Conservation (phyloP, 352 stramenopile species). For the Phytophthora sp. region DNA sequence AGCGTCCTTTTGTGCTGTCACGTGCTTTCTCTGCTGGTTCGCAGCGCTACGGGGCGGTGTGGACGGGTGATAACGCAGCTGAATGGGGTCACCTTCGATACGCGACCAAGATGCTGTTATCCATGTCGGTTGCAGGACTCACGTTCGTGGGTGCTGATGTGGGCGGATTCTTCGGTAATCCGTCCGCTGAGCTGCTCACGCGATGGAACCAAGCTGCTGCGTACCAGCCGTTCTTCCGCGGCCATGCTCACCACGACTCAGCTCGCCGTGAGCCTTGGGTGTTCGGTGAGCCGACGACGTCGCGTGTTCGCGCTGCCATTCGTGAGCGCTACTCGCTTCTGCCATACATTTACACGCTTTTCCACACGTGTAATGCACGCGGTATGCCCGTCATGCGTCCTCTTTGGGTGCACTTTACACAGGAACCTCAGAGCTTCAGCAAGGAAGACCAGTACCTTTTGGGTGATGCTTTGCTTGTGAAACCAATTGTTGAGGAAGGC, state of each 20-base stretch:
- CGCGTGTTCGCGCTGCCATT: conserved; percentile 89
- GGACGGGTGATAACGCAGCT: conserved; percentile 98
- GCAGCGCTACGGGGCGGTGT: conserved; percentile 97
- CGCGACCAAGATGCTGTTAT: conserved; percentile 97
- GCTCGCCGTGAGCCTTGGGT: conserved; percentile 98
- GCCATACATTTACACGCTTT: conserved; percentile 95
- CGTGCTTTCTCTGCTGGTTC: conserved; percentile 98
- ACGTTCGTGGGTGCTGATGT: conserved; percentile 98
- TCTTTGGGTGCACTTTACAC: conserved; percentile 97
- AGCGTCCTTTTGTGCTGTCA: conserved; percentile 98
- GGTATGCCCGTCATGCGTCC: conserved; percentile 92
- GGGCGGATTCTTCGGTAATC: conserved; percentile 98
- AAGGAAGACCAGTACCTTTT: conserved; percentile 97
- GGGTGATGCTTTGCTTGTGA: conserved; percentile 95
- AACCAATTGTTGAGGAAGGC: conserved; percentile 93
- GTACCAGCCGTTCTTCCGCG: conserved; percentile 99
- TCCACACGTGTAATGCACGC: conserved; percentile 57
- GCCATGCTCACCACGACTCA: conserved; percentile 99
- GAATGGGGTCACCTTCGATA: conserved; percentile 97
- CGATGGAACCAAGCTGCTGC: conserved; percentile 96
- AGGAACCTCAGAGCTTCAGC: conserved; percentile 80
- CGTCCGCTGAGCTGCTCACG: conserved; percentile 96
- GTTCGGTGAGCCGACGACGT: conserved; percentile 95
- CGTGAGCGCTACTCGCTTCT: conserved; percentile 96
- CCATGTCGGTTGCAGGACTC: conserved; percentile 94